Base-by-base conservation (phyloP, 2,329 filamentous ascomycete genomes). In the Dactylella cylindrospora region DNA sequence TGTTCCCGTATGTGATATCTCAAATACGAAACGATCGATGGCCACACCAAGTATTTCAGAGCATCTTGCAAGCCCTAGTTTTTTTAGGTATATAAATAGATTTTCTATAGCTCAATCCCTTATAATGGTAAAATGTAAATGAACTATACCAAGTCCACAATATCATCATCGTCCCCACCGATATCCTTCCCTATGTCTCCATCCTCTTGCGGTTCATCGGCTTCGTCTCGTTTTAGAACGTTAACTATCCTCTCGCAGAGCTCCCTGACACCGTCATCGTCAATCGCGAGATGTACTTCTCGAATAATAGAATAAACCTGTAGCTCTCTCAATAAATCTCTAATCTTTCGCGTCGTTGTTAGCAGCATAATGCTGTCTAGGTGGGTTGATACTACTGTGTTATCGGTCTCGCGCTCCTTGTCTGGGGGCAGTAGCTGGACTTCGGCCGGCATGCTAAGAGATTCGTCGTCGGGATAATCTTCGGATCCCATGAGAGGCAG, bases 191-290 rank as follows among this genome's bases (percentile, higher is more conserved):
- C 73, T 44, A 76, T 74, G 50, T 75, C 75, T 43, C 78, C 79
- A 40, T 78, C 80, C 5, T 75, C 76, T 19, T 31, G 35, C 29
- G 49, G 44, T 22, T 39, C 26, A 66, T 79, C 84, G 9, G 44
- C 61, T 71, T 93, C 90, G 36, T 90, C 88, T 52, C 88, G 78
- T 83, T 90, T 89, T 62, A 95, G 72, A 5, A 95, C 83, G 71
- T 98, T 89, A 39, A 98, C 93, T 46, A 97, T 71, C 53, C 93
- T 80, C 72, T 97, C 93, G 69, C 88, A 95, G 0, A 84, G 87
- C 68, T 95, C 90, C 66, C 81, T 79, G 2, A 97, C 88, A 12
- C 78, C 84, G 38, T 94, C 89, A 69, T 95, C 79, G 17, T 90
- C 79, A 3, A 90, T 83, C 17, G 84, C 80, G 65, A 85, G 69